A percentile compares a stretch with the other conserved stretches of the same genome.
Evolutionary conservation across 352 stramenopile genomes (phyloP).

Genomic region (Globisporangium echinulatum): DNA sequence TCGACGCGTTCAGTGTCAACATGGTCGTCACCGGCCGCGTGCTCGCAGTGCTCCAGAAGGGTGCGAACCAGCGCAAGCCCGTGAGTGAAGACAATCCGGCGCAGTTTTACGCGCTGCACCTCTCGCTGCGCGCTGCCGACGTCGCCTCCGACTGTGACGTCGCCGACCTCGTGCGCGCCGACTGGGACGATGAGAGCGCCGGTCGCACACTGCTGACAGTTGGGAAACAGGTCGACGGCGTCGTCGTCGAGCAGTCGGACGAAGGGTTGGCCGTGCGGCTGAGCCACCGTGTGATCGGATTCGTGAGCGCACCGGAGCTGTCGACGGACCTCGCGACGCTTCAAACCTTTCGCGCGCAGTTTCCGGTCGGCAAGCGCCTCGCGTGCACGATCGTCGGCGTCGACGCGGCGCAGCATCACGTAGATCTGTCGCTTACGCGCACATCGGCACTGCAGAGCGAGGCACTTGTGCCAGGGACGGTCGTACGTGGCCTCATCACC

Average conservation of each 20-base stretch:
- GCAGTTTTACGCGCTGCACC: constrained; percentile 61
- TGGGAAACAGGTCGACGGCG: constrained; percentile 53
- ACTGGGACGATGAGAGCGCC: constrained; percentile 70
- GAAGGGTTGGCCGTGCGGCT: constrained; percentile 59
- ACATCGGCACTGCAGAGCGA: constrained; percentile 18
- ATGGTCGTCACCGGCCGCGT: constrained; percentile 62
- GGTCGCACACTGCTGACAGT: constrained; percentile 59
- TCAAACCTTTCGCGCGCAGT: constrained; percentile 55
- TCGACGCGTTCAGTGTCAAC: constrained; percentile 76
- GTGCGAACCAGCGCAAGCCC: constrained; percentile 81
- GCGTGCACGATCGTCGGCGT: constrained; percentile 58
- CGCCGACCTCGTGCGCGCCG: constrained; percentile 45
- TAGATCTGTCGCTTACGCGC: constrained; percentile 70
- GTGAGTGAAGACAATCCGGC: constrained; percentile 70
- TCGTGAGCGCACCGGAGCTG: constrained; percentile 56
- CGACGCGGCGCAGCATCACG: constrained; percentile 60
- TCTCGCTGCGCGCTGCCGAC: constrained; percentile 66
- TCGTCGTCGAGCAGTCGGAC: constrained; percentile 57
- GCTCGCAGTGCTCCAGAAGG: constrained; percentile 62
- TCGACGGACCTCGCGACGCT: constrained; percentile 54
- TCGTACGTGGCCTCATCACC: constrained; percentile 73
- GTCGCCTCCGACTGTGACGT: constrained; percentile 28
- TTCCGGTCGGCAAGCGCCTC: constrained; percentile 73
- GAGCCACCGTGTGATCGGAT: constrained; percentile 67
- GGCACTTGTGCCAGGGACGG: constrained; percentile 29